Evolutionary conservation across 257 asterid genomes (phyloP).

Genomic region (Marsdenia floribunda): DNA sequence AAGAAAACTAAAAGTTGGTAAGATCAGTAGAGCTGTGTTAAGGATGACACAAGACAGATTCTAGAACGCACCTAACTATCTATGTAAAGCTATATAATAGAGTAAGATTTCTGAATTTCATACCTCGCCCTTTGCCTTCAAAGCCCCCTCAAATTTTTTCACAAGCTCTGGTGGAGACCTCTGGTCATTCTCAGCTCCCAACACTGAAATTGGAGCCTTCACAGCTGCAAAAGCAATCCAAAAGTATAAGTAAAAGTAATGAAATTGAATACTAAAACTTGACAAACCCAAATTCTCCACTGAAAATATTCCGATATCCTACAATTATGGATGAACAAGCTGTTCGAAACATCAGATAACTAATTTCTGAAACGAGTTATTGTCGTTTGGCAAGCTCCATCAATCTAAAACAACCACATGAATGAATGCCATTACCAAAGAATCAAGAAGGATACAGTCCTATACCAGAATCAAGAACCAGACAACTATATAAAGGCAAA

Average conservation of each 20-base stretch:
- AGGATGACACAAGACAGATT: neutral
- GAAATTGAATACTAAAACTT: neutral
- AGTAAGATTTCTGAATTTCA: neutral
- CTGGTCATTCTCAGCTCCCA: constrained; percentile 60
- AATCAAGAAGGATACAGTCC: neutral
- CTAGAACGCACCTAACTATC: neutral
- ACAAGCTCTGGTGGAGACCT: constrained; percentile 42
- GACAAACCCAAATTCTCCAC: neutral
- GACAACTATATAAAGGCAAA: too few relatives aligned
- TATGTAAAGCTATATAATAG: neutral
- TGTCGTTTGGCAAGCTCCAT: neutral
- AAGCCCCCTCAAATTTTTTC: constrained; percentile 35
- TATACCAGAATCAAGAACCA: neutral
- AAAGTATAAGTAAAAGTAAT: neutral
- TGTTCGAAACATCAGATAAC: neutral
- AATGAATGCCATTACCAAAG: neutral
- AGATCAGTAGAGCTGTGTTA: too few relatives aligned
- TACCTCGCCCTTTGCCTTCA: constrained; percentile 53
- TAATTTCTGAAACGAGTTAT: neutral
- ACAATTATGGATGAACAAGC: neutral
- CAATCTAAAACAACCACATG: neutral
- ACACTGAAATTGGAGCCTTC: constrained; percentile 47
- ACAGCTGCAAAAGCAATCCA: constrained; percentile 34
- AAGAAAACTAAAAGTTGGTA: too few relatives aligned
- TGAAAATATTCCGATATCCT: neutral